Percentiles rank a stretch among this genome's conserved stretches.
These are phyloP conservation scores for Dillenia turbinata DNA, from an alignment of 164 flowering plant genomes.

Conservation along the genomic window DNA sequence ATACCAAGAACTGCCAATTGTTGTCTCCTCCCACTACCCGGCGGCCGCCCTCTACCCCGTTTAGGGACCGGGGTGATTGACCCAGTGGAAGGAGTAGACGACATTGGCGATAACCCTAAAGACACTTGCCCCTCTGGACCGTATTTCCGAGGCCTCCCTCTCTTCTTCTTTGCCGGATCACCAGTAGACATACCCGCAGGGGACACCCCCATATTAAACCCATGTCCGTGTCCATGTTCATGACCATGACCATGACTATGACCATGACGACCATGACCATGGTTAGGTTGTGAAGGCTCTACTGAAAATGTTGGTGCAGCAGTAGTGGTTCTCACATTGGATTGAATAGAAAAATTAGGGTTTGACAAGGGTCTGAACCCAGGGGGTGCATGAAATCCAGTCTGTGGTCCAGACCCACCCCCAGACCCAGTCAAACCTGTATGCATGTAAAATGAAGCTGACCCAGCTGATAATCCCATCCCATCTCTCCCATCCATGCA, in stretches of 20 bases:
- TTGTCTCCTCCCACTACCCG: slow-evolving; percentile 79
- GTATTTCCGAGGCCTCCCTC: slow-evolving; percentile 92
- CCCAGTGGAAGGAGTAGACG: slow-evolving; percentile 31
- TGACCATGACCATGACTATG: slow-evolving; percentile 30
- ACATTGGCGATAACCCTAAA: slow-evolving; percentile 46
- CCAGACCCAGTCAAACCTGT: slow-evolving; percentile 52
- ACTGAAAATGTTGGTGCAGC: slow-evolving; percentile 39
- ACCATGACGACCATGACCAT: slow-evolving; percentile 45
- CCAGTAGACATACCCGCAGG: slow-evolving; percentile 22
- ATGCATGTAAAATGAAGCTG: slow-evolving; percentile 59
- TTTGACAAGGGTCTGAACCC: slow-evolving; percentile 38
- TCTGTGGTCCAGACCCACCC: slow-evolving; percentile 27
- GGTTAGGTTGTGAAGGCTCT: slow-evolving; percentile 40
- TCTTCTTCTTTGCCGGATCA: slow-evolving; percentile 59
- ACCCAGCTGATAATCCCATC: slow-evolving; percentile 56
- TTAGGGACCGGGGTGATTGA: slow-evolving; percentile 36
- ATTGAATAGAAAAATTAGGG: slow-evolving; percentile 37
- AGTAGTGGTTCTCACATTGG: slow-evolving; percentile 39
- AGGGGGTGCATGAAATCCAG: slow-evolving; percentile 42
- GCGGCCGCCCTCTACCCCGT: slow-evolving; percentile 92
- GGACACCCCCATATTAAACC: slow-evolving; percentile 30
- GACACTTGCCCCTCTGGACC: slow-evolving; percentile 69
- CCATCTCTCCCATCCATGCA: slow-evolving; percentile 94
- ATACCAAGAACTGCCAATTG: slow-evolving; percentile 72
- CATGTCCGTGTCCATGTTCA: too few species aligned